Evolutionary conservation across 2,329 filamentous ascomycete species (phyloP).

Genomic region (Colletotrichum sp.): DNA sequence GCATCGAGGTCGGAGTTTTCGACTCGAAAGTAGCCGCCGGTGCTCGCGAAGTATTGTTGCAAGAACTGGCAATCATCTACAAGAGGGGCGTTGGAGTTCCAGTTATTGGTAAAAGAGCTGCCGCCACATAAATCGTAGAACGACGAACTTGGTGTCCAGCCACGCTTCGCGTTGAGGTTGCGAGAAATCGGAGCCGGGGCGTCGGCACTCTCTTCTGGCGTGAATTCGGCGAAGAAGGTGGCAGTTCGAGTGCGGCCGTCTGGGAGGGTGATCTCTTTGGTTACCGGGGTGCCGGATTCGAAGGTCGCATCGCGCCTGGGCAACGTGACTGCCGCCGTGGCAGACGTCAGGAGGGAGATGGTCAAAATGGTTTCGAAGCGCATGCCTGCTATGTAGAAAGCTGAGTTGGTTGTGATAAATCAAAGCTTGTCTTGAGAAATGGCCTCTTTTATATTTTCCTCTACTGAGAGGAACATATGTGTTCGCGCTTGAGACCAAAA

Average conservation of each 20-base stretch:
- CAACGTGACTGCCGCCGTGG: neutral
- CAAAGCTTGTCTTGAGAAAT: neutral
- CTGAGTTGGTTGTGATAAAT: neutral
- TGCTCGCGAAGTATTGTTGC: neutral
- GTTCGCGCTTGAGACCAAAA: neutral
- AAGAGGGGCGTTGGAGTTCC: neutral
- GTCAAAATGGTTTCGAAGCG: neutral
- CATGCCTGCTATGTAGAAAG: neutral
- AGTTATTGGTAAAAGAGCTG: neutral
- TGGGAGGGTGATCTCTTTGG: neutral
- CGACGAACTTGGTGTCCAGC: neutral
- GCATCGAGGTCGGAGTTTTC: neutral
- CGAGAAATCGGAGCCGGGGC: neutral
- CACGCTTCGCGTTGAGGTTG: neutral
- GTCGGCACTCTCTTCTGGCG: neutral
- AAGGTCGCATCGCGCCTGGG: neutral
- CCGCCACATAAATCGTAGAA: neutral
- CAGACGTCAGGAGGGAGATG: neutral
- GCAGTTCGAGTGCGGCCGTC: neutral
- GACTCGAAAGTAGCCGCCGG: neutral
- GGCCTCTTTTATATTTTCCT: neutral
- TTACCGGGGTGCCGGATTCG: neutral
- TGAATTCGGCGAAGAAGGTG: neutral
- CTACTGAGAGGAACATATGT: neutral
- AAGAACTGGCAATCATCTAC: neutral